phyloP scores from a whole-genome alignment of 768 basidiomycete genomes.

The Amanita thiersii region DNA sequence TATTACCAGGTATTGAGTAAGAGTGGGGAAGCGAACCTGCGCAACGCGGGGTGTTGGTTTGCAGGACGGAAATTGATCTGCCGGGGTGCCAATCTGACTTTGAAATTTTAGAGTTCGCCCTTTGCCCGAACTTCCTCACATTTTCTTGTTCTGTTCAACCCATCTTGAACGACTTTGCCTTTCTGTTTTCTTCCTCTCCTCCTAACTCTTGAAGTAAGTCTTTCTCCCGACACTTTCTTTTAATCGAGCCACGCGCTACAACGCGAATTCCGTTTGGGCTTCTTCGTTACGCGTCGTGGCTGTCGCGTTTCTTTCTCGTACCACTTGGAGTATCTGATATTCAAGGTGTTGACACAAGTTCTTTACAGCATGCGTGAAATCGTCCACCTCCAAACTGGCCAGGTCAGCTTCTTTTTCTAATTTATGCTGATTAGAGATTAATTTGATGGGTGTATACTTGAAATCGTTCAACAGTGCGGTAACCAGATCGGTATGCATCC shows the following conservation, averaged over 20 bases:
- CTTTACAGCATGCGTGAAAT: slow-evolving; percentile 91
- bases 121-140: slow-evolving; percentile 28
- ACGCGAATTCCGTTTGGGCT: slow-evolving; percentile 9
- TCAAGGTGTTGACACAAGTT: slow-evolving; percentile 22
- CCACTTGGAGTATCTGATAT: slow-evolving; percentile 27
- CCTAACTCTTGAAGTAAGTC: slow-evolving; percentile 36
- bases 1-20: too few relatives aligned
- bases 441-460: slow-evolving; percentile 18
- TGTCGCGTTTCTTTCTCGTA: slow-evolving; percentile 38
- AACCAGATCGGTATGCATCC: slow-evolving; percentile 89
- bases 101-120: slow-evolving; percentile 32
- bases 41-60: too few relatives aligned
- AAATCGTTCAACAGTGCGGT: slow-evolving; percentile 58
- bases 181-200: slow-evolving; percentile 20
- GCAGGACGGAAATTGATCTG: too few relatives aligned
- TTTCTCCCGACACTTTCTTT: neutral
- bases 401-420: slow-evolving; percentile 47
- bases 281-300: slow-evolving; percentile 19
- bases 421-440: slow-evolving; percentile 17
- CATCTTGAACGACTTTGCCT: slow-evolving; percentile 34
- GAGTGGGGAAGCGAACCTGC: too few relatives aligned
- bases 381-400: slow-evolving; percentile 98
- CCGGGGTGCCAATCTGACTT: slow-evolving; percentile 37
- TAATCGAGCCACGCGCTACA: slow-evolving; percentile 4
- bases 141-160: slow-evolving; percentile 40